These are phyloP conservation scores for Thelonectria blattea DNA, from an alignment of 2,329 filamentous ascomycete species.

Conservation along the genomic window DNA sequence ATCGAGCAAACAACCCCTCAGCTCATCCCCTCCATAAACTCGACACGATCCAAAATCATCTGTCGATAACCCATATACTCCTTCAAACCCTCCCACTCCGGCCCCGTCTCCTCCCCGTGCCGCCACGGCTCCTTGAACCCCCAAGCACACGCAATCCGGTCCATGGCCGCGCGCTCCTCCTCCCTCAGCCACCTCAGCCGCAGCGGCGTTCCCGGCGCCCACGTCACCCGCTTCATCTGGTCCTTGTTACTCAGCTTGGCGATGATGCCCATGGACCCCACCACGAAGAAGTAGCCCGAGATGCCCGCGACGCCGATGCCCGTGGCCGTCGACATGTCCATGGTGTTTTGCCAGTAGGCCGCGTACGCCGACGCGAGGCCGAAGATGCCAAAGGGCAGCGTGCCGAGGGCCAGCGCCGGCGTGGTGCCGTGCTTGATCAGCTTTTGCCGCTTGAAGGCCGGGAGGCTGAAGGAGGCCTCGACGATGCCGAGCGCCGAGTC, in stretches of 20 bases:
- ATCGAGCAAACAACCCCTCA: slow-evolving; percentile 16
- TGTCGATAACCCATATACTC: slow-evolving; percentile 83
- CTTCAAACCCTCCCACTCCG: slow-evolving; percentile 84
- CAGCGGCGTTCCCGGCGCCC: slow-evolving; percentile 82
- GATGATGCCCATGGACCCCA: slow-evolving; percentile 80
- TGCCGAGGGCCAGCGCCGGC: slow-evolving; percentile 61
- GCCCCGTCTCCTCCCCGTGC: slow-evolving; percentile 87
- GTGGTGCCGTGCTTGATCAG: slow-evolving; percentile 67
- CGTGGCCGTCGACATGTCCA: slow-evolving; percentile 77
- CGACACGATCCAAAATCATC: slow-evolving; percentile 89
- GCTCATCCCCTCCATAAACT: slow-evolving; percentile 89
- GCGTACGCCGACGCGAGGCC: slow-evolving; percentile 64
- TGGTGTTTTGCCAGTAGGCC: slow-evolving; percentile 63
- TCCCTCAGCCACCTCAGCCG: slow-evolving; percentile 85
- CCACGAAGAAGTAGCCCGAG: slow-evolving; percentile 81
- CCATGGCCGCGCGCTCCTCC: slow-evolving; percentile 86
- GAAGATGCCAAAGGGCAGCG: slow-evolving; percentile 73
- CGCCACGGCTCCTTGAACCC: slow-evolving; percentile 83
- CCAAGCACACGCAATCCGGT: slow-evolving; percentile 87
- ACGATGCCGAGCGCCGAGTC: slow-evolving; percentile 78
- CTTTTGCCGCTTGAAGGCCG: slow-evolving; percentile 71
- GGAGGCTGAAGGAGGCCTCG: slow-evolving; percentile 70
- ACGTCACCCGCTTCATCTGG: slow-evolving; percentile 93
- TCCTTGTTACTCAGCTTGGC: slow-evolving; percentile 89
- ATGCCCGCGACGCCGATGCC: slow-evolving; percentile 81